Evolutionary conservation across 2,329 filamentous ascomycete genomes (phyloP).

Genomic region (Lecanicillium sp.): DNA sequence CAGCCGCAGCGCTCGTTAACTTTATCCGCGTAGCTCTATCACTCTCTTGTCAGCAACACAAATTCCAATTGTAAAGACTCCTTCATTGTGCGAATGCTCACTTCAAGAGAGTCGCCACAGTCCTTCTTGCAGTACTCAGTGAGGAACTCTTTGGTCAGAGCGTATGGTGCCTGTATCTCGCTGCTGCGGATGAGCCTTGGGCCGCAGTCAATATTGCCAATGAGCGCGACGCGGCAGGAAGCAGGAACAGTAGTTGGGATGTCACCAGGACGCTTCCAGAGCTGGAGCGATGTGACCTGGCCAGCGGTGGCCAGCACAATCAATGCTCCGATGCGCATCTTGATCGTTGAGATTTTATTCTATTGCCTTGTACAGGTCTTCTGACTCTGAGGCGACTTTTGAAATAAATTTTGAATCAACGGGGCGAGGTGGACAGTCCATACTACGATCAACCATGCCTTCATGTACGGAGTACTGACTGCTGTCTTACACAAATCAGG

Average conservation of each 20-base stretch:
- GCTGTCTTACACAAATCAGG: too few relatives aligned
- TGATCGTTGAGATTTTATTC: too few relatives aligned
- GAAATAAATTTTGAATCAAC: too few relatives aligned
- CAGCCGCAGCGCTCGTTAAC: background rate
- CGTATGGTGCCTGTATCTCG: background rate
- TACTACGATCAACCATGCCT: too few relatives aligned
- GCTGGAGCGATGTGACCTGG: background rate
- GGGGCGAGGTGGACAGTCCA: too few relatives aligned
- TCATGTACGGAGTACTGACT: too few relatives aligned
- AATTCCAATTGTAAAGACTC: too few relatives aligned
- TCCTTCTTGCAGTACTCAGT: slow-evolving; percentile 1
- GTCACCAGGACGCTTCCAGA: background rate
- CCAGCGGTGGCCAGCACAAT: background rate
- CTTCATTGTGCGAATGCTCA: too few relatives aligned
- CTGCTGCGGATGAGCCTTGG: background rate
- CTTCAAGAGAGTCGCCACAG: background rate
- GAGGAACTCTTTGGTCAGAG: background rate
- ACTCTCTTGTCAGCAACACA: too few relatives aligned
- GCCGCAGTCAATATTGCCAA: background rate
- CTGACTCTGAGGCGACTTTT: too few relatives aligned
- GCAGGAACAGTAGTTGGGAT: background rate
- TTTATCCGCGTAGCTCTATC: background rate
- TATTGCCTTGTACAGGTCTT: too few relatives aligned
- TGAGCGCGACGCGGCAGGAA: background rate
- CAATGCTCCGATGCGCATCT: background rate